Conservation (phyloP, 805 yeast genomes). For the Blastobotrys peoriensis region DNA sequence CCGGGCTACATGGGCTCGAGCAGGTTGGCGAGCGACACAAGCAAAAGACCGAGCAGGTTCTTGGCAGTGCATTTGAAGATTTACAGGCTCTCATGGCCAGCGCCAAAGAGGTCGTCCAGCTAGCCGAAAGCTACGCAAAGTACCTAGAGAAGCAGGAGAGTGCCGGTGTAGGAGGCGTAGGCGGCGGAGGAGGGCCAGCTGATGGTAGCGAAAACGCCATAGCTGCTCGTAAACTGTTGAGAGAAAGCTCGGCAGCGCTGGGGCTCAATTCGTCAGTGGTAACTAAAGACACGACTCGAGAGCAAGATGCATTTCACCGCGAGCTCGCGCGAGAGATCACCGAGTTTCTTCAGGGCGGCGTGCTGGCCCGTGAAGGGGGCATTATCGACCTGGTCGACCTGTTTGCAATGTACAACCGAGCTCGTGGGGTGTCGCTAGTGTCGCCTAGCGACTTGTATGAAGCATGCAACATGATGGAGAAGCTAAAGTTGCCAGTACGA, state of each 20-base stretch:
- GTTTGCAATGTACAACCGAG: conserved; percentile 57
- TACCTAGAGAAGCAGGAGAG: conserved; percentile 21
- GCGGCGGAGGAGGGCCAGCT: neutral
- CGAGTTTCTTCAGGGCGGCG: conserved; percentile 51
- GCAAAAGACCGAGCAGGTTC: conserved; percentile 51
- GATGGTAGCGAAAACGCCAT: conserved; percentile 4
- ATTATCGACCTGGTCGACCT: conserved; percentile 56
- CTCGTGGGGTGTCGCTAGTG: conserved; percentile 60
- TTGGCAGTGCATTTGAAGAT: conserved; percentile 69
- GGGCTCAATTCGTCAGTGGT: conserved; percentile 29
- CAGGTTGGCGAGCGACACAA: conserved; percentile 48
- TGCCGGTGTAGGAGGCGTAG: too few relatives aligned
- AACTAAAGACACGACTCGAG: conserved; percentile 34
- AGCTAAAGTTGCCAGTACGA: conserved; percentile 51
- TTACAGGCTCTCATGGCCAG: conserved; percentile 69
- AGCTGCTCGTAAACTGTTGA: conserved; percentile 32
- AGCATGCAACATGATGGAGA: conserved; percentile 53
- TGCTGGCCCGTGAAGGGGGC: conserved; percentile 50
- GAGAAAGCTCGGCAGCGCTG: conserved; percentile 28
- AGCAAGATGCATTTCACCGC: conserved; percentile 31
- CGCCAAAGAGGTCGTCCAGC: conserved; percentile 61
- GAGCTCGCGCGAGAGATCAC: conserved; percentile 77
- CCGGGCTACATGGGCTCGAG: conserved; percentile 70
- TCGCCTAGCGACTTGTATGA: conserved; percentile 61
- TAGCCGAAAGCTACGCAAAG: conserved; percentile 39